A percentile compares a stretch with the other conserved stretches of the same genome.
These are phyloP conservation scores for Fonsecaea pedrosoi DNA, from an alignment of 2,329 filamentous ascomycete genomes.

Conservation along the genomic window DNA sequence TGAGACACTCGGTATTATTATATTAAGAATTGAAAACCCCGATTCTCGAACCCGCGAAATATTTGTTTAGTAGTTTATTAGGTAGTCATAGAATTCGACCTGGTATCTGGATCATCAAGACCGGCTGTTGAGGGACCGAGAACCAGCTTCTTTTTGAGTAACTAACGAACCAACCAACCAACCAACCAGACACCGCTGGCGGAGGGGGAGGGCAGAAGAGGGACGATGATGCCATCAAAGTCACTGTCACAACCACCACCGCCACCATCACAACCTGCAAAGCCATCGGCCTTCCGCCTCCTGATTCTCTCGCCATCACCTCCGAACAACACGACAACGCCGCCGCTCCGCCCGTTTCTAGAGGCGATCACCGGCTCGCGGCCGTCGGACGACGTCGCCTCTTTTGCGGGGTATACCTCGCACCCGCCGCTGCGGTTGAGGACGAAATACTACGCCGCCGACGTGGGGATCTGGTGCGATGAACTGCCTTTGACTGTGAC, in stretches of 20 bases:
- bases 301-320: slow-evolving; percentile 36
- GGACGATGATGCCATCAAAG: slow-evolving; percentile 5
- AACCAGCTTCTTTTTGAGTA: no score
- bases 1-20: slow-evolving; percentile 3
- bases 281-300: slow-evolving; percentile 37
- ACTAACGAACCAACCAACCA: neutral
- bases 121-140: neutral
- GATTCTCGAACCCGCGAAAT: neutral
- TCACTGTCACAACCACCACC: neutral
- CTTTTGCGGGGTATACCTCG: slow-evolving; percentile 56
- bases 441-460: slow-evolving; percentile 54
- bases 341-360: slow-evolving; percentile 37
- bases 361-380: slow-evolving; percentile 33
- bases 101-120: neutral
- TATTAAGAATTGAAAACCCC: neutral
- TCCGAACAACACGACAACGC: slow-evolving; percentile 13
- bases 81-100: neutral
- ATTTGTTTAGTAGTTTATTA: neutral
- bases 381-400: slow-evolving; percentile 35
- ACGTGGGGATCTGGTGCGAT: slow-evolving; percentile 56
- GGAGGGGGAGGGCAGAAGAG: neutral
- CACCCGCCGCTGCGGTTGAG: slow-evolving; percentile 50
- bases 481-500: slow-evolving; percentile 45
- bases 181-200: neutral
- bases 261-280: neutral